A percentile compares a stretch with the other conserved stretches of the same genome.
phyloP scores from a whole-genome alignment of 495 filamentous ascomycete species.

The Annulohypoxylon moriforme region DNA sequence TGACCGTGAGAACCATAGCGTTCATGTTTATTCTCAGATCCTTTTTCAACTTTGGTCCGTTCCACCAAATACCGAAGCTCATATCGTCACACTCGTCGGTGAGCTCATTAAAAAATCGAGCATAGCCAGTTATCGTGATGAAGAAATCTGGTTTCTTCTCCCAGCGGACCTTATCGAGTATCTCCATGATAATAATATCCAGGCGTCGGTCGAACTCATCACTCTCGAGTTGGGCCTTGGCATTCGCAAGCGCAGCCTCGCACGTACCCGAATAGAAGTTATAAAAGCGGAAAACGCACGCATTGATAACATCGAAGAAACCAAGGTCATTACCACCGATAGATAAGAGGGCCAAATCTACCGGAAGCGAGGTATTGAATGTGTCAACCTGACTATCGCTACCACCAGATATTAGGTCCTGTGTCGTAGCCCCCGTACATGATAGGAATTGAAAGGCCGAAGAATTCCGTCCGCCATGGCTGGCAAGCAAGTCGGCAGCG shows the following conservation, averaged over 20 bases:
- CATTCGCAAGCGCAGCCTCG: conserved; percentile 49
- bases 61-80: conserved; percentile 55
- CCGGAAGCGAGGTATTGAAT: conserved; percentile 45
- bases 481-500: conserved; percentile 41
- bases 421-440: conserved; percentile 54
- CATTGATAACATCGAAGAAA: conserved; percentile 60
- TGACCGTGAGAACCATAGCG: conserved; percentile 52
- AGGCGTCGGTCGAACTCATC: conserved; percentile 52
- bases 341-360: conserved; percentile 56
- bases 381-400: conserved; percentile 51
- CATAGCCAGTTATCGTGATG: conserved; percentile 60
- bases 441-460: conserved; percentile 55
- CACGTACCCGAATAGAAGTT: conserved; percentile 57
- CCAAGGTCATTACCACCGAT: conserved; percentile 64
- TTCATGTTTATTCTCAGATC: conserved; percentile 53
- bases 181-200: conserved; percentile 51
- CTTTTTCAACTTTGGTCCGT: conserved; percentile 49
- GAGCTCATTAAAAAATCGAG: conserved; percentile 60
- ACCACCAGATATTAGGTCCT: conserved; percentile 47
- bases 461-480: conserved; percentile 24
- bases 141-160: conserved; percentile 52
- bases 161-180: conserved; percentile 53
- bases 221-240: conserved; percentile 43
- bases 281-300: conserved; percentile 62
- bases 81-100: conserved; percentile 57